Evolutionary conservation across 768 basidiomycete species (phyloP), one percentile per base, ranked within the genome.

Genomic region (Leccinum uliginosum): DNA sequence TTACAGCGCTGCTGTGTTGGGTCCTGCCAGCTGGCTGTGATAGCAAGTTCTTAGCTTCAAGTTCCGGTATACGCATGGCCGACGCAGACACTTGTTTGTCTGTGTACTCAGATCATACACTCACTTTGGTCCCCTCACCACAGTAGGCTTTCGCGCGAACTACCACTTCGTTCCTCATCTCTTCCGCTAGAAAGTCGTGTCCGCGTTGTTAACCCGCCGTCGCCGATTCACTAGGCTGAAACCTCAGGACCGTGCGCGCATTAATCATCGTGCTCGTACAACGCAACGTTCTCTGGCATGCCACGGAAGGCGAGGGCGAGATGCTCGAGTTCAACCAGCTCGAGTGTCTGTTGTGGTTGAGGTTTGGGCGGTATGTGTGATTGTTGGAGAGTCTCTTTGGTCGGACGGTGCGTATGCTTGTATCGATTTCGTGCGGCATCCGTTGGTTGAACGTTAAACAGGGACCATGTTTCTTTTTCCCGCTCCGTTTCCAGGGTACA

Each of bases 261-360:
- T 79, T 84, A n/a, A 74, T 95, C 23, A 75, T 97, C 45, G 81
- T 88, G 48, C 81, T 98, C 52, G 79, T 95, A 17, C 95, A 98
- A 68, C 95, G 97, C 68, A 94, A 97, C 71, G 73, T 97, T 46
- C 77, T 95, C 45, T 94, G 93, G 90, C 91, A 93, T 66, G 82
- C 86, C 10, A 80, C 79, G 6, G 85, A 85, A 9, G 83, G 84
- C n/a, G 86, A 84, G 43, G 83, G 82, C 9, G 89, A 88, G 59
- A 80, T 89, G 56, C 78, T 89, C 49, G 93, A 97, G 69, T 76
- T 95, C 60, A 93, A 93, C 66, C 74, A 26, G 26, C 6, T 88
- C 53, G 92, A 93, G 67, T 94, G 93, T 68, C 76, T 97, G 38
- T 76, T 85, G 73, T 78, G 94, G 55, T 65, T 93, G 69, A 76